These are phyloP conservation scores for Allium fistulosum DNA, from an alignment of 106 monocot species.

Conservation along the genomic window DNA sequence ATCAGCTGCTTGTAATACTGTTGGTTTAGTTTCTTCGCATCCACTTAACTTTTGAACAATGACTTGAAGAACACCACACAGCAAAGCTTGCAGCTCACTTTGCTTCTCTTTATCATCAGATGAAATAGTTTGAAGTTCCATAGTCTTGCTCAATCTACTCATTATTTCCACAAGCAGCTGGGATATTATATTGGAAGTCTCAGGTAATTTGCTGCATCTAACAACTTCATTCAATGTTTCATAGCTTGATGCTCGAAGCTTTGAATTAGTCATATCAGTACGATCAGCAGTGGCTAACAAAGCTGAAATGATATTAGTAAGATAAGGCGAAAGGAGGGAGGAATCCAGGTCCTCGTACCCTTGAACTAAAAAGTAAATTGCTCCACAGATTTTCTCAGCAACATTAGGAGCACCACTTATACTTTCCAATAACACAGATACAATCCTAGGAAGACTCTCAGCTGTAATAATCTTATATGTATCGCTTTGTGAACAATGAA, in stretches of 20 bases:
- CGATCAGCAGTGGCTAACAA: constrained; percentile 11
- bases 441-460: constrained; percentile 9
- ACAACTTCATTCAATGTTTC: constrained; percentile 26
- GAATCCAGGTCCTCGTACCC: constrained; percentile 19
- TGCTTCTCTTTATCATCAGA: constrained; percentile 27
- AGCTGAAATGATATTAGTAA: constrained; percentile 17
- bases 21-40: constrained; percentile 13
- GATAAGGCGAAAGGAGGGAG: constrained; percentile 14
- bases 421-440: constrained; percentile 18
- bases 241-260: constrained; percentile 12
- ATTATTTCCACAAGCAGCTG: constrained; percentile 15
- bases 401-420: constrained; percentile 18
- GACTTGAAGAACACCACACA: constrained; percentile 27
- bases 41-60: constrained; percentile 20
- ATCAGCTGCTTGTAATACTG: constrained; percentile 18
- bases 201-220: constrained; percentile 16
- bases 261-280: constrained; percentile 10
- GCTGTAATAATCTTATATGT: constrained; percentile 8
- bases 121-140: constrained; percentile 10
- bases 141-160: constrained; percentile 8
- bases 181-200: constrained; percentile 12
- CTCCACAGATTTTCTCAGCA: constrained; percentile 23
- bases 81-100: constrained; percentile 18
- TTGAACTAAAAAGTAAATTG: constrained; percentile 20
- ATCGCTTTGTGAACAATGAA: constrained; percentile 13